phyloP scores from a whole-genome alignment of 768 basidiomycete species.

The Lactifluus piperatus region DNA sequence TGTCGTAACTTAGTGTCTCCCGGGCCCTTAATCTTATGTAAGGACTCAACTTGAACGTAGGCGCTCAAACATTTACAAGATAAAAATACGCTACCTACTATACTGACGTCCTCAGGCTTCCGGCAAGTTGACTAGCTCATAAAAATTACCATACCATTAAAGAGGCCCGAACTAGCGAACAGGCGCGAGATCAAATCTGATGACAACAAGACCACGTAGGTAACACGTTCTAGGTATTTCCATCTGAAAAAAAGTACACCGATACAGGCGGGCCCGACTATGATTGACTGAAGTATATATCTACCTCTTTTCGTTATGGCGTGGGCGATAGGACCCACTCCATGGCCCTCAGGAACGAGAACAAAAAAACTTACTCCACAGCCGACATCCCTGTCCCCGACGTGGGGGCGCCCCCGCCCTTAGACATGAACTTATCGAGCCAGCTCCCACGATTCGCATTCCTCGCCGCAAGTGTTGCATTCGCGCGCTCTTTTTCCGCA shows the following conservation, averaged over 20 bases:
- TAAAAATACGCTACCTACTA: background rate
- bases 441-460: background rate
- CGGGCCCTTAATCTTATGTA: too few species aligned
- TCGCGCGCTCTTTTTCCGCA: constrained; percentile 32
- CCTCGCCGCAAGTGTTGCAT: background rate
- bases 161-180: background rate
- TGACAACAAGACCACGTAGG: background rate
- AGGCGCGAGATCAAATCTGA: background rate
- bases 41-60: too few species aligned
- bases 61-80: too few species aligned
- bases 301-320: background rate
- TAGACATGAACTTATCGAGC: background rate
- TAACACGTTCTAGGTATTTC: background rate
- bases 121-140: background rate
- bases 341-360: background rate
- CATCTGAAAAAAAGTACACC: background rate
- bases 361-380: background rate
- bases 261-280: background rate
- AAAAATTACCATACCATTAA: background rate
- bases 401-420: background rate
- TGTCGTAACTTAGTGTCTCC: background rate
- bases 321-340: background rate
- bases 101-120: background rate
- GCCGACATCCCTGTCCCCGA: background rate
- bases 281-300: background rate